Base-by-base conservation (phyloP, 2,329 filamentous ascomycete genomes). In the Talaromyces sp. region DNA sequence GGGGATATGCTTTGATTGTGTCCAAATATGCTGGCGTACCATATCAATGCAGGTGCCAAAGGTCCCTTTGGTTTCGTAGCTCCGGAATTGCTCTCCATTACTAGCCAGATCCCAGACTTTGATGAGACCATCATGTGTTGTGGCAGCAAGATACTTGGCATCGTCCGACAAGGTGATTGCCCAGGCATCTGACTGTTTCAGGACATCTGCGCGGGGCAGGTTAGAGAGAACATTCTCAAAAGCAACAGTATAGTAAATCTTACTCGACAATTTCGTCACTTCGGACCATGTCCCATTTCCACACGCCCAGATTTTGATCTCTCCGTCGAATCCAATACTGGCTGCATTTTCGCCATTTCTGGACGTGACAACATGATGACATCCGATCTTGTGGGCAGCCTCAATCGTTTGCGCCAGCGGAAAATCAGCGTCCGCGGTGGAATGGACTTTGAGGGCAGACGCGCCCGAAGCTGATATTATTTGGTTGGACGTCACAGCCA, bases 11-110 rank as follows among this genome's bases (percentile, higher is more conserved):
- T 10, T 11, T 35, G 49, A 9, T 13, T 29, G 32, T n/a, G 5
- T 41, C n/a, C 11, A 46, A 19, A 35, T 17, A 51, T 29, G 26
- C 27, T 32, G 32, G 65, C 75, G 61, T 76, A 86, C 84, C 73
- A 98, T 77, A 73, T 95, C 93, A 63, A 99, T 87, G 69, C 89
- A 89, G 78, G 95, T 86, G 41, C 92, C 93, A 77, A 97, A 98
- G 74, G 89, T 93, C 14, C 92, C 92, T 67, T 93, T 91, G 1
- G 93, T 97, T 78, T 96, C 92, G 70, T 95, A 96, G 69, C 93
- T 87, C 56, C 86, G 83, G 63, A 95, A 87, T 75, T 89, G 90
- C 41, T 84, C 80, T 4, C 74, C 74, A 41, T 79, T 77, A 13
- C 77, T 81, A 55, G 78, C 70, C 31, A 88, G 75, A 71, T 96